A percentile compares a stretch with the other conserved stretches of the same genome.
These are phyloP conservation scores for Sphaerobolus stellatus DNA, from an alignment of 1,284 basidiomycete species.

Conservation along the genomic window DNA sequence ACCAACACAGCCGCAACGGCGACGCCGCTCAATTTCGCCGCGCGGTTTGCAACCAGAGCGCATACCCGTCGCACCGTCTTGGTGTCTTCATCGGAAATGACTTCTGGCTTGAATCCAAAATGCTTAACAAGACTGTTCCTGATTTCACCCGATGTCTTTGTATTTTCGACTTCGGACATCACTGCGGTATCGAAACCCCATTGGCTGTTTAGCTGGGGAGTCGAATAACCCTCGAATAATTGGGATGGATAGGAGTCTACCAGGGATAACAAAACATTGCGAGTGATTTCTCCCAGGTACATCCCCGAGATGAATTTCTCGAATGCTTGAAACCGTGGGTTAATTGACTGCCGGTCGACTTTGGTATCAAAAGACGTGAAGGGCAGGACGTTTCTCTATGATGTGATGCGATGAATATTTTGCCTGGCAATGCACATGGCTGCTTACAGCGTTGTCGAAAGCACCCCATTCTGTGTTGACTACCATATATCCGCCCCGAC, in stretches of 20 bases:
- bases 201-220: slow-evolving; percentile 75
- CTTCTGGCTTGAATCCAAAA: slow-evolving; percentile 57
- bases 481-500: slow-evolving; percentile 80
- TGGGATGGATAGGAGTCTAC: slow-evolving; percentile 77
- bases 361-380: slow-evolving; percentile 93
- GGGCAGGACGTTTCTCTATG: slow-evolving; percentile 80
- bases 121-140: slow-evolving; percentile 58
- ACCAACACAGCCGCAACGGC: slow-evolving; percentile 85
- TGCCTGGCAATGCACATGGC: slow-evolving; percentile 2
- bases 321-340: slow-evolving; percentile 90
- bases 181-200: slow-evolving; percentile 94
- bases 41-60: slow-evolving; percentile 76
- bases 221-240: slow-evolving; percentile 81
- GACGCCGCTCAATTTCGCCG: slow-evolving; percentile 80
- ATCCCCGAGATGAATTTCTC: slow-evolving; percentile 99
- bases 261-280: slow-evolving; percentile 83
- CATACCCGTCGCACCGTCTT: slow-evolving; percentile 83
- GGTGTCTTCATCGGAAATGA: slow-evolving; percentile 62
- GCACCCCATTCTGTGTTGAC: slow-evolving; percentile 98
- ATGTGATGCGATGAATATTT: background rate
- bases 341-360: slow-evolving; percentile 91
- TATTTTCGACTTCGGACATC: slow-evolving; percentile 84
- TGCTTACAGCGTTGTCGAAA: slow-evolving; percentile 82
- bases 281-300: slow-evolving; percentile 95
- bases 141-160: slow-evolving; percentile 52